Conservation (phyloP, 78 protist genomes). For the Monosiga brevicollis region DNA sequence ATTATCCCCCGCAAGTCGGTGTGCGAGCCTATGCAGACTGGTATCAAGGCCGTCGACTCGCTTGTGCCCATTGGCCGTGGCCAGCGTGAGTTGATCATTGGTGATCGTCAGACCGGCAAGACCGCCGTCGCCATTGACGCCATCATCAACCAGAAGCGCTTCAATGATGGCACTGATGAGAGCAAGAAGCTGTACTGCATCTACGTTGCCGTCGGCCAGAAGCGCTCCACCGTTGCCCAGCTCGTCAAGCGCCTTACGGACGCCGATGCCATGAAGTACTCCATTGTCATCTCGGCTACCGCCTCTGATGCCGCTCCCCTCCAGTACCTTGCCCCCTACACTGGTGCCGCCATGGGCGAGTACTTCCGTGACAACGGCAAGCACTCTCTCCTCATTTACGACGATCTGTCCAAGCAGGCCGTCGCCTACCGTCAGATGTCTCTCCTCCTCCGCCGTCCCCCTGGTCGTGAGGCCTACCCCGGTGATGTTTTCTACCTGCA, state of each 20-base stretch:
- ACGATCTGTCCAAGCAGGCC: slow-evolving; percentile 76
- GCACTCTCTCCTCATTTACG: slow-evolving; percentile 60
- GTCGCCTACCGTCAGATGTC: slow-evolving; percentile 81
- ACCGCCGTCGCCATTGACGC: slow-evolving; percentile 64
- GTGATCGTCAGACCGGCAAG: slow-evolving; percentile 77
- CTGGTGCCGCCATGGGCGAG: slow-evolving; percentile 65
- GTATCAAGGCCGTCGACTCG: slow-evolving; percentile 69
- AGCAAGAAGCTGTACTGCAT: slow-evolving; percentile 45
- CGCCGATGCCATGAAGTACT: slow-evolving; percentile 48
- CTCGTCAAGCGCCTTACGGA: slow-evolving; percentile 18
- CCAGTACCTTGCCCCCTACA: slow-evolving; percentile 68
- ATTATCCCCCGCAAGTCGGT: slow-evolving; percentile 63
- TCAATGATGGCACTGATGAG: slow-evolving; percentile 39
- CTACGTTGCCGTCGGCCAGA: slow-evolving; percentile 69
- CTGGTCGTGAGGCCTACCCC: slow-evolving; percentile 78
- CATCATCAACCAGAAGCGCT: slow-evolving; percentile 56
- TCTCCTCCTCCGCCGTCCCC: slow-evolving; percentile 66
- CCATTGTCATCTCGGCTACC: slow-evolving; percentile 61
- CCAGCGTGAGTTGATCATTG: slow-evolving; percentile 75
- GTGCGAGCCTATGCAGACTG: slow-evolving; percentile 69
- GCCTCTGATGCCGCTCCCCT: slow-evolving; percentile 73
- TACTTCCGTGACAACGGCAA: slow-evolving; percentile 54
- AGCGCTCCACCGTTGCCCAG: slow-evolving; percentile 66
- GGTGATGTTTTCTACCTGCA: slow-evolving; percentile 80
- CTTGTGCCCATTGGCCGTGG: slow-evolving; percentile 77